Evolutionary conservation across 257 asterid genomes (phyloP).

Genomic region (Plantago major): DNA sequence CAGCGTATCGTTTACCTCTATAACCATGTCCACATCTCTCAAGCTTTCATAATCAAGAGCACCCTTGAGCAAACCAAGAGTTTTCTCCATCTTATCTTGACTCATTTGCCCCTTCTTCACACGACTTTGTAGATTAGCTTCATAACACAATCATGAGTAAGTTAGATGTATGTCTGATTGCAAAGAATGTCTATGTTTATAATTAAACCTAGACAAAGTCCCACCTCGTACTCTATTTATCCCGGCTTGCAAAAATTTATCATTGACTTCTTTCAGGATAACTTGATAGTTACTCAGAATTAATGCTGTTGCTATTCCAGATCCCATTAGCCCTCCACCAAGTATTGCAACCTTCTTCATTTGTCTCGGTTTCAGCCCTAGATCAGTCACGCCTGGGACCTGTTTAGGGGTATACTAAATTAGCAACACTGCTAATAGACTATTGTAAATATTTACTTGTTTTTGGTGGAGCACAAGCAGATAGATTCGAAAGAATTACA

Average conservation of each 20-base stretch:
- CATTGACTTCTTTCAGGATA: constrained; percentile 79
- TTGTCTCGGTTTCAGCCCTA: constrained; percentile 86
- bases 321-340: constrained; percentile 99
- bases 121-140: constrained; percentile 73
- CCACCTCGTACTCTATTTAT: constrained; percentile 74
- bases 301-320: constrained; percentile 94
- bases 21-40: constrained; percentile 89
- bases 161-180: neutral
- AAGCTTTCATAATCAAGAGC: constrained; percentile 77
- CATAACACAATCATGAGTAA: constrained; percentile 7
- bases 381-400: constrained; percentile 86
- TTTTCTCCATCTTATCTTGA: constrained; percentile 67
- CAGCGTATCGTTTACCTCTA: constrained; percentile 51
- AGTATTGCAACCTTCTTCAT: constrained; percentile 80
- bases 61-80: constrained; percentile 71
- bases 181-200: neutral
- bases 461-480: no score
- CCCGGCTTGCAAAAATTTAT: constrained; percentile 83
- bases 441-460: neutral
- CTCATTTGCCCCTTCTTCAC: constrained; percentile 58
- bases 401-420: constrained; percentile 15
- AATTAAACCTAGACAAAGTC: constrained; percentile 21
- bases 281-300: constrained; percentile 57
- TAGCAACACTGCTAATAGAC: neutral
- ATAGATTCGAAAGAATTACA: no score